Evolutionary conservation across 306 rosid genomes (phyloP).

Genomic region (Cucurbita moschata): DNA sequence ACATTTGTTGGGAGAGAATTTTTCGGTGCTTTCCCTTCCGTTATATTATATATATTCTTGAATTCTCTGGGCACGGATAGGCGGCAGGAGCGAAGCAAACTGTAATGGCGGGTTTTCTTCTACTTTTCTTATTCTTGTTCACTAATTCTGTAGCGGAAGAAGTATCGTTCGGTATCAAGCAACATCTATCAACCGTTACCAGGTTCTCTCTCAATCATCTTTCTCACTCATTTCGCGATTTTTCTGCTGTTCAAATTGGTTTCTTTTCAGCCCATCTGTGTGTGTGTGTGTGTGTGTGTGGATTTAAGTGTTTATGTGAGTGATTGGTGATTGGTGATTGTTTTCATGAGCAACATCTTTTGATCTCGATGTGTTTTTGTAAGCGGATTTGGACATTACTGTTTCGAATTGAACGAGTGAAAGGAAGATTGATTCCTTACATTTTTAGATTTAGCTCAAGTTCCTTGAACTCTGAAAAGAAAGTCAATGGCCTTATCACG

Average conservation of each 20-base stretch:
- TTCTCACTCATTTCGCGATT: not conserved
- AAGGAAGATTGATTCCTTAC: not conserved
- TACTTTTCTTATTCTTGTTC: conserved; percentile 11
- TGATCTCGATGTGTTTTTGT: not conserved
- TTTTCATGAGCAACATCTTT: not conserved
- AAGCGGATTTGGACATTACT: not conserved
- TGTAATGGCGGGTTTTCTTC: conserved; percentile 8
- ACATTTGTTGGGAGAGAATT: no score
- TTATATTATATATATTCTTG: not conserved
- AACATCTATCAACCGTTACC: conserved; percentile 67
- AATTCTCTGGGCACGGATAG: not conserved
- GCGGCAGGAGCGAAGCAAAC: not conserved
- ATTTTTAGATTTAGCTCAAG: not conserved
- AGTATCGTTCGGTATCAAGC: conserved; percentile 45
- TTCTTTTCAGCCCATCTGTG: not conserved
- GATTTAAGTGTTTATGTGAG: not conserved
- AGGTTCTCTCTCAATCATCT: conserved; percentile 26
- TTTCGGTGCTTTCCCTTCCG: not conserved
- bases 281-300: not conserved
- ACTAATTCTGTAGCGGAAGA: conserved; percentile 24
- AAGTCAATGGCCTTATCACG: not conserved
- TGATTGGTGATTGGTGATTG: not conserved
- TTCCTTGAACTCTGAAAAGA: not conserved
- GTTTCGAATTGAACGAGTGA: not conserved
- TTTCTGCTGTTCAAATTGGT: not conserved